Base-by-base conservation (phyloP, 2,329 filamentous ascomycete genomes). In the Penicillium sp. region DNA sequence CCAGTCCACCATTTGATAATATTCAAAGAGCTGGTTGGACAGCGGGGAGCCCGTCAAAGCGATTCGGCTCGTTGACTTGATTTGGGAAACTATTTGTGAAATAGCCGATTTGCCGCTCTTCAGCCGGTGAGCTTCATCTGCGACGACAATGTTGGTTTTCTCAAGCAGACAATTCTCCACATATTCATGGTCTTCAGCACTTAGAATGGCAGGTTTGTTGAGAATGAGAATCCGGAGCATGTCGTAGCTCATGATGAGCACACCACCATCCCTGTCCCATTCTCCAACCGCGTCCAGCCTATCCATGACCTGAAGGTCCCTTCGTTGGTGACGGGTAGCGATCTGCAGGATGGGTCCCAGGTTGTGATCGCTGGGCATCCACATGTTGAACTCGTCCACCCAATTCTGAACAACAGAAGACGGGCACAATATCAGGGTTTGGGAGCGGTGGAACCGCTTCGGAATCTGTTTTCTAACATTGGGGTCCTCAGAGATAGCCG, bases 1-100 rank as follows among this genome's bases (percentile, higher is more conserved):
- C 88, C 89, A 95, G 53, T 90, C 80, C 49, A 95, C 85, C 81
- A 95, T 88, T n/a, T 83, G 73, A 61, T 84, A 89, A 61, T 95
- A 95, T 59, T 96, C 90, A 27, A 79, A 73, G 0, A 95, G 81
- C 44, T 88, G 86, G 62, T 95, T 96, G 4, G 87, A 83, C 44
- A 96, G 73, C 0, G 90, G 90, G 0, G 90, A 91, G 0, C 90
- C 90, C 0, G 90, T 95, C 52, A 96, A 74, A 5, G 89, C 90
- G 54, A 96, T 86, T 9, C 90, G 82, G 50, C 78, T 84, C 46
- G 73, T 79, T 0, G 89, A 86, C 50, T 66, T 74, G 62, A 96
- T 85, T 9, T 72, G 66, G 1, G 72, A 71, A 18, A 83, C 80
- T 5, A 79, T 75, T 34, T 66, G 54, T 38, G 82, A 73, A 32